phyloP scores from a whole-genome alignment of 345 rosid species.

The Salix brachista region DNA sequence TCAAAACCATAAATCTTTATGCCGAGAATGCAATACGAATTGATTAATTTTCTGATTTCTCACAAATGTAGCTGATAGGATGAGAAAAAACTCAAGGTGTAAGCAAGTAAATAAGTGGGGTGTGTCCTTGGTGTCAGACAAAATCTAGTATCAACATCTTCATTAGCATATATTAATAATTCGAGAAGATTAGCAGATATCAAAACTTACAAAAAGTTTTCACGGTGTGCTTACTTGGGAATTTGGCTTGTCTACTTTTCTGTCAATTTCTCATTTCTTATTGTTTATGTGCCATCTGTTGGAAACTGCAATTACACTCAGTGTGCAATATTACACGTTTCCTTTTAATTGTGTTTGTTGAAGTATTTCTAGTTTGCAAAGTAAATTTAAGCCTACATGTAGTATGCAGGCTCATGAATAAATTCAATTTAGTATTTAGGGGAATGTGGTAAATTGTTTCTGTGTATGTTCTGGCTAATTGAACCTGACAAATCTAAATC shows the following conservation, averaged over 20 bases:
- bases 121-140: neutral
- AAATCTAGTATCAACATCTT: neutral
- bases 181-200: neutral
- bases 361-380: neutral
- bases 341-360: neutral
- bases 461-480: neutral
- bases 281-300: neutral
- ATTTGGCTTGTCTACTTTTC: neutral
- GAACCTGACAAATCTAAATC: neutral
- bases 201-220: neutral
- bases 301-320: neutral
- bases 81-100: neutral
- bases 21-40: neutral
- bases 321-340: neutral
- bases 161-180: neutral
- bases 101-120: neutral
- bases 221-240: neutral
- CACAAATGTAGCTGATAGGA: neutral
- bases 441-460: neutral
- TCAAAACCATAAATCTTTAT: slow-evolving; percentile 9
- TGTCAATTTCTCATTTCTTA: neutral
- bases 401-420: neutral
- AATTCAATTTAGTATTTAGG: neutral
- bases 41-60: neutral
- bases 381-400: neutral